Evolutionary conservation across 148 eudicot genomes (phyloP).

Genomic region (Diospyros kaki): DNA sequence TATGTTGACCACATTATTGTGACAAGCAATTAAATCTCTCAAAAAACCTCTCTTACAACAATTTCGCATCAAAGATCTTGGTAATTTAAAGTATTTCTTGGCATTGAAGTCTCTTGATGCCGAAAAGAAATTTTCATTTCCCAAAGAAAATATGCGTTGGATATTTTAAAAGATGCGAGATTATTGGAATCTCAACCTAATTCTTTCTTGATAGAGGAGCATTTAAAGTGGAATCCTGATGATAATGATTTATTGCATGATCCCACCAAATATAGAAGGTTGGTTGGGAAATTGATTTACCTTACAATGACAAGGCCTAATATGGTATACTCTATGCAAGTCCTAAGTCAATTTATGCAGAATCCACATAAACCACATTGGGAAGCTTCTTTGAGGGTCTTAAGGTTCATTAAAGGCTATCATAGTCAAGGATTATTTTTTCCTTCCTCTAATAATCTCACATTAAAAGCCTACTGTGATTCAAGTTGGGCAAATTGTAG

Average conservation of each 20-base stretch:
- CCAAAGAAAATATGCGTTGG: neutral
- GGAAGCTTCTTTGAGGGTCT: neutral
- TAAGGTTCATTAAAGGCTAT: neutral
- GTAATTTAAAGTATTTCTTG: neutral
- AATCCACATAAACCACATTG: neutral
- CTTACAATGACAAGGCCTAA: neutral
- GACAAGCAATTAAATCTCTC: neutral
- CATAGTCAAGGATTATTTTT: constrained; percentile 12
- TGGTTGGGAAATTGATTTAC: neutral
- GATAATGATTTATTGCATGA: neutral
- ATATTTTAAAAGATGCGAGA: neutral
- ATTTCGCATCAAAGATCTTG: constrained; percentile 1
- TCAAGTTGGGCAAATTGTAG: too few species aligned
- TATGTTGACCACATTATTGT: neutral
- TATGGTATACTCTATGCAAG: neutral
- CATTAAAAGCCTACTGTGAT: constrained; percentile 44
- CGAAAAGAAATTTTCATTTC: neutral
- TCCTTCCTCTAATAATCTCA: constrained; percentile 36
- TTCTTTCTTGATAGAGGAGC: neutral
- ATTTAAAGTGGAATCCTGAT: neutral
- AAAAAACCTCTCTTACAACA: neutral
- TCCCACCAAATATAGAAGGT: neutral
- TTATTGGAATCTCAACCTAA: neutral
- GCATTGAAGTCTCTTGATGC: neutral
- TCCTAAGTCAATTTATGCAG: neutral